Percentiles rank a stretch among this genome's conserved stretches.
Evolutionary conservation across 768 basidiomycete genomes (phyloP).

Genomic region (Trametes meyenii): DNA sequence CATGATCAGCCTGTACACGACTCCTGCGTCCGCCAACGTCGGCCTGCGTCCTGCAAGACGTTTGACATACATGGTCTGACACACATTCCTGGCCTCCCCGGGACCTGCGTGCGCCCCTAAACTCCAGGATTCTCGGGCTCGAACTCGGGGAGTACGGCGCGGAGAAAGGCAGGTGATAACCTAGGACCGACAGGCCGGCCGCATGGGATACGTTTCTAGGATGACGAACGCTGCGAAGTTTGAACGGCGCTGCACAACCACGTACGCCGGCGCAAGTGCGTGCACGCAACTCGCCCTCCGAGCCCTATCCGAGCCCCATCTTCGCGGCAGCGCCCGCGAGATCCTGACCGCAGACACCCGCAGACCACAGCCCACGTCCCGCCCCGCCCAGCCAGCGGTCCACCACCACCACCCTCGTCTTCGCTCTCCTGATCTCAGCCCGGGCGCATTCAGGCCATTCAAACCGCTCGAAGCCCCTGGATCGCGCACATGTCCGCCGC

Average conservation of each 20-base stretch:
- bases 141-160: too few species aligned
- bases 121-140: too few species aligned
- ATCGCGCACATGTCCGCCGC: slow-evolving; percentile 12
- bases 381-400: background rate
- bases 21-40: background rate
- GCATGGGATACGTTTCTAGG: too few species aligned
- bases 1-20: background rate
- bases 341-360: background rate
- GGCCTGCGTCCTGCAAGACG: background rate
- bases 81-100: background rate
- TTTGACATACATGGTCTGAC: background rate
- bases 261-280: background rate
- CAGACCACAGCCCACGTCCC: background rate
- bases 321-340: background rate
- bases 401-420: background rate
- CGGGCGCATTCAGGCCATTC: background rate
- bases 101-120: too few species aligned
- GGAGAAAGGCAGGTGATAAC: too few species aligned
- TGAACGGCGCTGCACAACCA: slow-evolving; percentile 6
- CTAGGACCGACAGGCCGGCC: too few species aligned
- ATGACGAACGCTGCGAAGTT: background rate
- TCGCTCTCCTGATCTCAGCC: background rate
- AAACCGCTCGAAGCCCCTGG: background rate
- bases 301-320: background rate
- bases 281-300: background rate